Base-by-base conservation (phyloP, 192 early-diverging fungal genomes). In the Kappamyces sp. region DNA sequence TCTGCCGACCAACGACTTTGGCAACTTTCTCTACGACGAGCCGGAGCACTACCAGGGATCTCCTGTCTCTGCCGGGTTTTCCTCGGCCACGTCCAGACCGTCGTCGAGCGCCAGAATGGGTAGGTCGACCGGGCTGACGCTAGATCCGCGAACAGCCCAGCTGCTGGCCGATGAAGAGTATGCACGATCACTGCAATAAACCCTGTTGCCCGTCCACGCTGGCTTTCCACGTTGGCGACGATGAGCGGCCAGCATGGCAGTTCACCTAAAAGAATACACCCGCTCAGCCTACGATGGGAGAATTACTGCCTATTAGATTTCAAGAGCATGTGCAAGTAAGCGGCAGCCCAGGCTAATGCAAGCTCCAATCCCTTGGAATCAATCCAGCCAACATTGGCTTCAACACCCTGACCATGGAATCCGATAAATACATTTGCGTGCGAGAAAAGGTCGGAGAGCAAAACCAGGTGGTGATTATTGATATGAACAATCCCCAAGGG, bases 341-440 rank as follows among this genome's bases (percentile, higher is more conserved):
- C 38, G 7, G 5, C 44, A 12, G 44, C 23, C 12, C 44, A 46
- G 44, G 44, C 43, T 15, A 8, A 38, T 40, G 35, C 1, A 78
- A 98, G 95, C 89, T 98, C 68, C 85, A 83, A 64, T 80, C 82
- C 58, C 70, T 96, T 64, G 91, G 91, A 55, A 87, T 98, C 68
- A 93, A 93, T 74, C 77, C 85, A 38, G 86, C 87, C 40, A 91
- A 85, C 67, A 98, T 98, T 67, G 87, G 91, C 61, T 98, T 98
- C 78, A 94, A 93, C 71, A 96, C 90, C 12, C 79, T 98, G 58
- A 98, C 96, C 53, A 87, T 98, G 75, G 92, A 98, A 71, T 96
- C 93, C 5, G 94, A 98, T 74, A 89, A 92, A 63, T 98, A 90
- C 74, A 96, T 98, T 65, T 96, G 94, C 77, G 86, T 97, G 37